Base-by-base conservation (phyloP, 2,329 filamentous ascomycete species). In the Coniella vitis region DNA sequence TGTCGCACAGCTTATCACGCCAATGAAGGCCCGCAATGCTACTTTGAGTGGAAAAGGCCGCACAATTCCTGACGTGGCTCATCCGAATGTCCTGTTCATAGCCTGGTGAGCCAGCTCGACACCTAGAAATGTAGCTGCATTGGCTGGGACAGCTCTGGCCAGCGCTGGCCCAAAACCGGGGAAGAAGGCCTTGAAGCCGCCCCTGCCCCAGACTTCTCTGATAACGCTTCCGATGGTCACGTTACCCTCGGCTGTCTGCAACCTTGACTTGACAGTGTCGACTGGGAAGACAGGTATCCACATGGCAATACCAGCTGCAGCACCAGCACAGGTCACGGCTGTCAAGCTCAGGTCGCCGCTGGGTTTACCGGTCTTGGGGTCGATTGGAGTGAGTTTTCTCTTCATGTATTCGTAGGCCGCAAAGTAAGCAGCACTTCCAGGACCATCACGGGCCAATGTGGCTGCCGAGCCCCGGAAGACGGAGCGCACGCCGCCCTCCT, bases 201-300 rank as follows among this genome's bases (percentile, higher is more conserved):
- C 90, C 60, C 74, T 83, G 32, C 74, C 82, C 63, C 95, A 95
- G n/a, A 98, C 74, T 47, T 89, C 81, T 56, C 79, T 77, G 45
- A 98, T 79, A 29, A 93, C 88, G 7, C 86, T 83, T 14, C 83
- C 78, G 45, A 98, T 81, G 0, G 86, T 88, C 43, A 90, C 84
- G 58, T 85, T 85, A 42, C 89, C 90, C 62, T 93, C 87, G 37
- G 89, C 89, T 38, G 88, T 95, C 76, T 98, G 93, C 64, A 98
- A 71, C 34, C 90, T 77, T 55, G 85, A 90, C 80, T 98, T 98
- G 71, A 98, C 84, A 0, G 93, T 98, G 63, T 98, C 93, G 56
- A 98, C 79, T 19, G 93, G 93, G 79, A 98, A 98, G 37, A 98
- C 90, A 47, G 93, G 90, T 58, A 96, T 93, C 93, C 93, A 98